Evolutionary conservation across 2,329 filamentous ascomycete genomes (phyloP), one percentile per base, ranked within the genome.

Genomic region (Aphanoascus verrucosus): DNA sequence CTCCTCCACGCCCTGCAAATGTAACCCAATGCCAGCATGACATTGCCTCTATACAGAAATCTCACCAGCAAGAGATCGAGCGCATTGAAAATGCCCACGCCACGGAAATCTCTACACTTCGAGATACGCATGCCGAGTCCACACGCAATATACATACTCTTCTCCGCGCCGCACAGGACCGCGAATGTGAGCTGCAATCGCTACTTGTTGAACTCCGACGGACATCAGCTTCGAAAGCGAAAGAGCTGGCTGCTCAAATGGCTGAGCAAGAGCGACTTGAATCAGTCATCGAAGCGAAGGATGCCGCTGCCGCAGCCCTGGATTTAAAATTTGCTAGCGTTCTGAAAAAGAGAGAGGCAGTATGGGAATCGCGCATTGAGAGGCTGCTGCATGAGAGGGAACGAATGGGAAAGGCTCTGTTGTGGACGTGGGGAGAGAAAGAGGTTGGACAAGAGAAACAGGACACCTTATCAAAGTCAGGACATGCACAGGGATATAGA

Each of bases 351-450:
- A 65, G 70, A 34, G 71, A 74, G 58, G 65, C 66, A 20, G 69
- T 70, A 51, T 74, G 71, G 71, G 65, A 71, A 54, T 62, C 66
- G 0, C 66, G 71, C 4, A 62, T 72, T 2, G 65, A 72, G 46
- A 56, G 70, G 11, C 57, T 73, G 6, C 65, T 73, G 9, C 67
- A 65, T 53, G 71, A 72, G 40, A 62, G 69, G 8, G 69, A 72
- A 23, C 61, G 62, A 31, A 69, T 72, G 67, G 62, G 64, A 2
- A 69, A 68, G 42, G 67, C 64, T 5, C 60, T 72, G 47, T 63
- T 72, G 64, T 65, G 63, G 63, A 62, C 61, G 2, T 71, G 68
- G 68, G 69, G 69, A 0, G 68, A 72, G 58, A 69, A 69, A 51
- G 70, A 72, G 42, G 51, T 70, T 45, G 67, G 67, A 2, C 57